Evolutionary conservation across 2,329 filamentous ascomycete species (phyloP), one percentile per base, ranked within the genome.

Genomic region (Clarireedia monteithiana): DNA sequence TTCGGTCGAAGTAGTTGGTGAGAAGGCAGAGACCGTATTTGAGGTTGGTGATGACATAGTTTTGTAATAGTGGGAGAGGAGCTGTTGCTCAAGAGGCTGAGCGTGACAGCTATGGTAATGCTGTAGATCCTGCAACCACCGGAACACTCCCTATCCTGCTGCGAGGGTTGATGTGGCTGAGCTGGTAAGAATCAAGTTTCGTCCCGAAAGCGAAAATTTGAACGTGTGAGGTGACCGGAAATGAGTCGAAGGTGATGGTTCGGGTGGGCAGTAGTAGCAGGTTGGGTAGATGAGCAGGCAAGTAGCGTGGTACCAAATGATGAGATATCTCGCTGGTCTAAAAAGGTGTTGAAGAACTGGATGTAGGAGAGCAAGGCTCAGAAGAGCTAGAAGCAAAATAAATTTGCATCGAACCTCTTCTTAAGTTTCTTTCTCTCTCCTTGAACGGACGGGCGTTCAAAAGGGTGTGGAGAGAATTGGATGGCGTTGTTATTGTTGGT

Each of bases 321-420:
- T 15, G 39, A 42, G 17, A 10, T 30, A 30, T 30, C 27, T 34
- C 30, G 10, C 30, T 34, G 30, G 6, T 46, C 23, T 23, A 46
- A 46, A 46, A 23, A 26, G 20, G 7, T 24, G 20, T 46, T 15
- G 42, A 46, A 46, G 42, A 46, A 24, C 23, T 46, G 42, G 12
- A 46, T 46, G 42, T 46, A 12, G 15, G 39, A 42, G 12, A 23
- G 14, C 23, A 34, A 34, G 27, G 52, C 52, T 55, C 52, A 55
- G 46, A 49, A 55, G 52, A 55, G 52, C 52, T 50, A 50, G 24
- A n/a, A 40, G 52, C 45, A 39, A 55, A 44, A 27, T 47, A 47
- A 55, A 49, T 55, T 55, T 55, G 52, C 52, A 55, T 55, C 52
- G 52, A 55, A 55, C 50, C 26, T 48, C 50, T 26, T 17, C 40